Percentiles rank a stretch among this genome's conserved stretches.
Evolutionary conservation across 1,284 basidiomycete genomes (phyloP).

Genomic region (Tilletia horrida): DNA sequence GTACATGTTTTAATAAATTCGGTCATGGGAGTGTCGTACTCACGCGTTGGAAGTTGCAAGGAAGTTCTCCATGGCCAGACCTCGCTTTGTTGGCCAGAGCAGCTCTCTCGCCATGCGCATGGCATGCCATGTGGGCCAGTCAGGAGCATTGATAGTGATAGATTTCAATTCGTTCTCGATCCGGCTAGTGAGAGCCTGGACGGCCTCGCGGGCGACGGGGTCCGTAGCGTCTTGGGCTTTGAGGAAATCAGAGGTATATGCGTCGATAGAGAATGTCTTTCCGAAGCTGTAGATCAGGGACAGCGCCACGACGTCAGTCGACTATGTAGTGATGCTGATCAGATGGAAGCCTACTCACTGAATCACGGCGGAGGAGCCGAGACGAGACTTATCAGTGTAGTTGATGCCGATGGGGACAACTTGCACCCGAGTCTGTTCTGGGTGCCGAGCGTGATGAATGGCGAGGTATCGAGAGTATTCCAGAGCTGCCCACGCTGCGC

Average conservation of each 20-base stretch:
- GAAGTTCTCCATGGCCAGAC: slow-evolving; percentile 73
- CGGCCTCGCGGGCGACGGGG: slow-evolving; percentile 66
- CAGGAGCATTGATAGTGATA: slow-evolving; percentile 82
- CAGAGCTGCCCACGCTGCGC: slow-evolving; percentile 88
- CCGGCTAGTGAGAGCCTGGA: slow-evolving; percentile 74
- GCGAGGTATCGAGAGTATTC: slow-evolving; percentile 69
- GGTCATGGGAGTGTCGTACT: slow-evolving; percentile 46
- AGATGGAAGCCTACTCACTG: slow-evolving; percentile 56
- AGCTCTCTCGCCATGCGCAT: slow-evolving; percentile 85
- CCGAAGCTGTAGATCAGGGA: slow-evolving; percentile 66
- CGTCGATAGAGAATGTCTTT: slow-evolving; percentile 70
- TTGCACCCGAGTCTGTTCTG: slow-evolving; percentile 56
- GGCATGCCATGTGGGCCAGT: slow-evolving; percentile 84
- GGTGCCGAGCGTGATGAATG: slow-evolving; percentile 13
- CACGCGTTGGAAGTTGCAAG: slow-evolving; percentile 83
- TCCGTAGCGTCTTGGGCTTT: slow-evolving; percentile 22
- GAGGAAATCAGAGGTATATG: slow-evolving; percentile 74
- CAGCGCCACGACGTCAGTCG: no score
- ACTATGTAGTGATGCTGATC: no score
- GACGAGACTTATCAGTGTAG: slow-evolving; percentile 91
- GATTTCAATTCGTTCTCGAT: slow-evolving; percentile 71
- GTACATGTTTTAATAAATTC: no score
- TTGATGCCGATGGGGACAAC: slow-evolving; percentile 84
- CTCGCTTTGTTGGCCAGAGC: slow-evolving; percentile 74
- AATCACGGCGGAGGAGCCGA: slow-evolving; percentile 67